Base-by-base conservation (phyloP, 345 rosid genomes). In the Eucalyptus camaldulensis region DNA sequence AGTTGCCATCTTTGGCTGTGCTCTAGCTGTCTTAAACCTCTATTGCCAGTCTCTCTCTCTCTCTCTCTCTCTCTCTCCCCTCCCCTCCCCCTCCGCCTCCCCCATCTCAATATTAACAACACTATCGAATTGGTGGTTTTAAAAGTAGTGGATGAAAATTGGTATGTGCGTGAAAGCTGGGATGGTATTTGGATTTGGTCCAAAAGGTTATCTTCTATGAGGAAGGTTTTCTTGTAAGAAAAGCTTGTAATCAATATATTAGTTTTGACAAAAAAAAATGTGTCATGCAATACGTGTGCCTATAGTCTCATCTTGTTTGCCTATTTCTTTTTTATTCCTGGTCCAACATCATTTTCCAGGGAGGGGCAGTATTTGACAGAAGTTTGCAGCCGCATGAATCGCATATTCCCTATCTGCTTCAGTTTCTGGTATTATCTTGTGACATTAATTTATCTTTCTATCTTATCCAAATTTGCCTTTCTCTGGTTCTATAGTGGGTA, bases 321-420 rank as follows among this genome's bases (percentile, higher is more conserved):
- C 53, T 56, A 14, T 27, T 47, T 45, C 29, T 19, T 25, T 80
- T 10, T 43, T 47, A 16, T 19, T 29, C 2, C 17, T 81, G 33
- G 27, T 58, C 49, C 81, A 62, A 31, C 45, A 50, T 47, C 86
- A 87, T 89, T 89, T 91, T 89, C 33, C 93, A 97, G 99, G 95
- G 89, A 88, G 99, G 99, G 85, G 95, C 95, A 62, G 93, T 95
- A 91, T 92, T 96, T 90, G 96, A 94, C 62, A 95, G 93, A 94
- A 90, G 93, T 89, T 91, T 96, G 92, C 99, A 97, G 94, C 99
- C 99, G 80, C 95, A 96, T 90, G 99, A 97, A 93, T 95, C 99
- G 15, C 99, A 97, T 90, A 94, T 97, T 89, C 98, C 99, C 86
- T 97, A 93, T 90, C 87, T 97, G 90, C 99, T 97, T 89, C 99